Evolutionary conservation across 2,329 filamentous ascomycete genomes (phyloP).

Genomic region (Verticillium dahliae): DNA sequence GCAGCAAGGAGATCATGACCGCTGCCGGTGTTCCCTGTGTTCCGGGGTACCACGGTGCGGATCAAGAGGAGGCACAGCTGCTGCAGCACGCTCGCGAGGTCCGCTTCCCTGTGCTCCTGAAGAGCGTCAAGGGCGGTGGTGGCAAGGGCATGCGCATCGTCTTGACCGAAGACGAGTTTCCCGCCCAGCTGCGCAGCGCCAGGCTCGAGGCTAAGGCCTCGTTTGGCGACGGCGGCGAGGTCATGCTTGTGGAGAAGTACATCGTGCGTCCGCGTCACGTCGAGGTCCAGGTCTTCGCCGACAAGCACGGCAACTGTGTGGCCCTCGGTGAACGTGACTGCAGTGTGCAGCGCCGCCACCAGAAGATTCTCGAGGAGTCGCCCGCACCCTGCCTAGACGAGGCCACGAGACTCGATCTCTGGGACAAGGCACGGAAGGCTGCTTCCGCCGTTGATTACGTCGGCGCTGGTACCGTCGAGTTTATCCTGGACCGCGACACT

Average conservation of each 20-base stretch:
- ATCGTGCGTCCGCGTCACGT: slow-evolving; percentile 76
- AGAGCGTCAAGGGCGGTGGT: slow-evolving; percentile 74
- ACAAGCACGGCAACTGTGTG: slow-evolving; percentile 70
- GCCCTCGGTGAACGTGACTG: slow-evolving; percentile 86
- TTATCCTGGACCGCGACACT: slow-evolving; percentile 77
- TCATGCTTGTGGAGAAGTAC: slow-evolving; percentile 80
- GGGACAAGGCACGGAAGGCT: slow-evolving; percentile 59
- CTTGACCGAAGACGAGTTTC: slow-evolving; percentile 59
- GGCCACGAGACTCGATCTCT: slow-evolving; percentile 52
- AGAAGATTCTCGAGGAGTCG: slow-evolving; percentile 87
- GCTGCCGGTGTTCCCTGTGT: slow-evolving; percentile 93
- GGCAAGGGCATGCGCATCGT: slow-evolving; percentile 83
- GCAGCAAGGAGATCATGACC: slow-evolving; percentile 95
- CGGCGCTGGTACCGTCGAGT: slow-evolving; percentile 87
- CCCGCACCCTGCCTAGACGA: slow-evolving; percentile 65
- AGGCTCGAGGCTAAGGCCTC: slow-evolving; percentile 69
- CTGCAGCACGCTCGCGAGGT: slow-evolving; percentile 65
- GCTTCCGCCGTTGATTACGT: slow-evolving; percentile 76
- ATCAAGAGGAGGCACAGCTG: slow-evolving; percentile 62
- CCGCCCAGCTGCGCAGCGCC: slow-evolving; percentile 63
- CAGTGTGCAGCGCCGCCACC: slow-evolving; percentile 78
- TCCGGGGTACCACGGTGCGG: slow-evolving; percentile 84
- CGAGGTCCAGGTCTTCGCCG: slow-evolving; percentile 86
- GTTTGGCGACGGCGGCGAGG: slow-evolving; percentile 73
- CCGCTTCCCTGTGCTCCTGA: slow-evolving; percentile 65